Evolutionary conservation across 139 green algal species (phyloP).

Genomic region (Chlorella sp.): DNA sequence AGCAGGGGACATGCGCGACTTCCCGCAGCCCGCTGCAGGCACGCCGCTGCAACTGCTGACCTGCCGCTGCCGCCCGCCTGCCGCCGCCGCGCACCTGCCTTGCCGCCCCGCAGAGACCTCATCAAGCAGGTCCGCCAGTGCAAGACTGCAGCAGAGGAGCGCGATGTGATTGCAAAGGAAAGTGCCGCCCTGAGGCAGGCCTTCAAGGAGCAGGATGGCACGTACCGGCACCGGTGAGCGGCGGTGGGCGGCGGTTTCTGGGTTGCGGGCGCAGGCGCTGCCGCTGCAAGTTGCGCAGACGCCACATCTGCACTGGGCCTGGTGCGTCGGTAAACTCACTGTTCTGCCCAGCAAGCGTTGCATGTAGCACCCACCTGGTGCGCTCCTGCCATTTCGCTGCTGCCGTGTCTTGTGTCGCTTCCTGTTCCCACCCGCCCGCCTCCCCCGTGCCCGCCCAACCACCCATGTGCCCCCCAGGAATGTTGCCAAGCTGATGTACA

Average conservation of each 20-base stretch:
- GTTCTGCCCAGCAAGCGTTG: not conserved
- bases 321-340: not conserved
- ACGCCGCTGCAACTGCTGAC: no score
- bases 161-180: slow-evolving; percentile 96
- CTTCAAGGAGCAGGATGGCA: slow-evolving; percentile 82
- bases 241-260: not conserved
- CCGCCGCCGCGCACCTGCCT: not conserved
- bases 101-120: slow-evolving; percentile 14
- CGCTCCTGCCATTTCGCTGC: not conserved
- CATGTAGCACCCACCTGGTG: no score
- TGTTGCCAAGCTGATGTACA: slow-evolving; percentile 99
- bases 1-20: no score
- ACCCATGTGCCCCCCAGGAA: slow-evolving; percentile 75
- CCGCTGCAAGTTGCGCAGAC: no score
- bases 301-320: no score
- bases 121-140: slow-evolving; percentile 38
- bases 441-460: not conserved
- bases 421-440: no score
- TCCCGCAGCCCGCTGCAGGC: no score
- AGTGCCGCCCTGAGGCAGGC: slow-evolving; percentile 89
- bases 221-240: slow-evolving; percentile 49
- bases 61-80: not conserved
- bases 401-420: not conserved
- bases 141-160: slow-evolving; percentile 95
- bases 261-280: no score